phyloP scores from a whole-genome alignment of 2,329 filamentous ascomycete species.

The Onygenales sp. region DNA sequence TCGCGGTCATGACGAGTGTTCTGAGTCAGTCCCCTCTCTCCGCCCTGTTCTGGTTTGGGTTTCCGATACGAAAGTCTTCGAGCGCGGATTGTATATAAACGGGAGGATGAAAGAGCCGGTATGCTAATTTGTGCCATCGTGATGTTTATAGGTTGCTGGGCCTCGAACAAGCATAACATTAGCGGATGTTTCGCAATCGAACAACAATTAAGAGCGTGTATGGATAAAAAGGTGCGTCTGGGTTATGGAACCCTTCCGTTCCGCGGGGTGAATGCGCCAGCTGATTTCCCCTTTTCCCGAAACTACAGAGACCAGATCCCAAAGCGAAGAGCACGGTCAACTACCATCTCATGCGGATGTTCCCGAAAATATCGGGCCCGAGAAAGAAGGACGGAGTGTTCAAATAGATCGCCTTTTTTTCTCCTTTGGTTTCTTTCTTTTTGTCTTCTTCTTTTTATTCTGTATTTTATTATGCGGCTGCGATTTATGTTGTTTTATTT shows the following conservation, averaged over 20 bases:
- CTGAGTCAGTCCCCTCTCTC: slow-evolving; percentile 48
- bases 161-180: slow-evolving; percentile 36
- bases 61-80: background rate
- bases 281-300: slow-evolving; percentile 4
- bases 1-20: slow-evolving; percentile 57
- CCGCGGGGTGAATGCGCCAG: background rate
- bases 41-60: background rate
- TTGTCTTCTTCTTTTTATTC: background rate
- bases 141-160: slow-evolving; percentile 34
- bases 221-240: slow-evolving; percentile 64
- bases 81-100: too few relatives aligned
- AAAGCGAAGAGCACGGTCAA: slow-evolving; percentile 74
- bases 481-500: background rate
- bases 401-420: slow-evolving; percentile 16
- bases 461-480: background rate
- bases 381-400: slow-evolving; percentile 51
- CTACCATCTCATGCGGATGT: slow-evolving; percentile 74
- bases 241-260: background rate
- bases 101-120: background rate
- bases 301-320: slow-evolving; percentile 43
- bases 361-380: slow-evolving; percentile 61
- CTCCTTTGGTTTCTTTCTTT: background rate
- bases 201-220: slow-evolving; percentile 54
- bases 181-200: slow-evolving; percentile 52
- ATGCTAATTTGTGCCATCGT: background rate